phyloP scores from a whole-genome alignment of 805 yeast species.

The Metschnikowia lunata region DNA sequence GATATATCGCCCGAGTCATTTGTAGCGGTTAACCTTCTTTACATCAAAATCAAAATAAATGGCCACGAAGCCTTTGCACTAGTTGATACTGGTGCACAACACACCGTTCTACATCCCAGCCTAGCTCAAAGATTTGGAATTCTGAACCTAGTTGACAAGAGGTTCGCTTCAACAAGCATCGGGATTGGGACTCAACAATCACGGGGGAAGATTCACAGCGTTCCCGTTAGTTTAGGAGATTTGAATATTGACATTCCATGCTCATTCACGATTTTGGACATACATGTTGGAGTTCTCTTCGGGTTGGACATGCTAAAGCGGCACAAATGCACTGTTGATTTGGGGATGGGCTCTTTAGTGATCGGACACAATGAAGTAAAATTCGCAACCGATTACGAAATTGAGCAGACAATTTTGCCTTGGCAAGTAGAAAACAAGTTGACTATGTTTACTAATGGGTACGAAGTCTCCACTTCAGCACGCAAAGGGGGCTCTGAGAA shows the following conservation, averaged over 20 bases:
- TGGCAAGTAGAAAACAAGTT: not conserved
- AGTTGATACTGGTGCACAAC: conserved; percentile 95
- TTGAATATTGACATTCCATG: conserved; percentile 38
- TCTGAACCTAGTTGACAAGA: conserved; percentile 66
- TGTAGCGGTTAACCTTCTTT: conserved; percentile 78
- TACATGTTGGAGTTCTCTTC: conserved; percentile 66
- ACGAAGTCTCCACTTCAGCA: not conserved
- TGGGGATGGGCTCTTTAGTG: conserved; percentile 57
- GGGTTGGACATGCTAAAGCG: conserved; percentile 91
- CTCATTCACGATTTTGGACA: conserved; percentile 49
- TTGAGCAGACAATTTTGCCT: conserved; percentile 32
- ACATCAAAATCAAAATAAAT: conserved; percentile 71
- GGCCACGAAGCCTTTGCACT: conserved; percentile 83
- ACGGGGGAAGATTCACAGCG: conserved; percentile 82
- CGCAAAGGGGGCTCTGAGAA: not conserved
- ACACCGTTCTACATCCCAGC: conserved; percentile 74
- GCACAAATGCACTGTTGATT: conserved; percentile 78
- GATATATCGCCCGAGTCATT: conserved; percentile 91
- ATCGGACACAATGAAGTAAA: conserved; percentile 71
- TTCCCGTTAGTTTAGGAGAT: conserved; percentile 73
- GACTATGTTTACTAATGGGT: too few relatives aligned
- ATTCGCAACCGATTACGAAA: conserved; percentile 72
- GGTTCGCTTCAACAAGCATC: conserved; percentile 76
- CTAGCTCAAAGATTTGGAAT: conserved; percentile 73
- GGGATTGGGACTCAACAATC: conserved; percentile 87